Evolutionary conservation across 208 protist genomes (phyloP).

Genomic region (Wallacemonas rigidus): DNA sequence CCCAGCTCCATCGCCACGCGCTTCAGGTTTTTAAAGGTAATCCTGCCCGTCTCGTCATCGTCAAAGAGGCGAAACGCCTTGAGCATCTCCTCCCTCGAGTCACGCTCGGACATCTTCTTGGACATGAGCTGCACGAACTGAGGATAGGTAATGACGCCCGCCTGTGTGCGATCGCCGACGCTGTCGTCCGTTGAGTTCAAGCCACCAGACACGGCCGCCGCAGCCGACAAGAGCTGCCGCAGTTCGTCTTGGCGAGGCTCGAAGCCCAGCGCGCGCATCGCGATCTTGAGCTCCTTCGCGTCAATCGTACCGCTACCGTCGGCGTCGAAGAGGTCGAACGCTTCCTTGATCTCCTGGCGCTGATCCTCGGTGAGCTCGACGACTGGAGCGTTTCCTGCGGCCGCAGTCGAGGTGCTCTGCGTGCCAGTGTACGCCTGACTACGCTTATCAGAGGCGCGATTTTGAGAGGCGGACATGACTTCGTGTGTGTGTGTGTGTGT

Average conservation of each 20-base stretch:
- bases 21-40: constrained; percentile 97
- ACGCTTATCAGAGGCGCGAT: not conserved
- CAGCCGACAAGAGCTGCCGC: constrained; percentile 68
- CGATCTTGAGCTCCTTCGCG: constrained; percentile 92
- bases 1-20: constrained; percentile 94
- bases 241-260: constrained; percentile 94
- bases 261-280: constrained; percentile 95
- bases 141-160: constrained; percentile 73
- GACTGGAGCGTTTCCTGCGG: constrained; percentile 13
- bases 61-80: constrained; percentile 97
- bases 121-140: constrained; percentile 92
- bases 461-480: constrained; percentile 2
- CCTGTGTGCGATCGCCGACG: constrained; percentile 27
- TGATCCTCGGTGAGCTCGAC: constrained; percentile 79
- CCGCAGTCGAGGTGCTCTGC: not conserved
- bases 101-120: constrained; percentile 86
- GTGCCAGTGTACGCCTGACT: constrained; percentile 1
- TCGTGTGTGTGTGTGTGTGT: not conserved
- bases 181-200: constrained; percentile 20
- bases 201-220: constrained; percentile 6
- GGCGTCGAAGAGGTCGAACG: constrained; percentile 97
- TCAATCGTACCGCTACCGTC: constrained; percentile 95
- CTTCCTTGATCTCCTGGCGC: constrained; percentile 94
- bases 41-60: constrained; percentile 93
- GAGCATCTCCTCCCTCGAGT: constrained; percentile 94